Evolutionary conservation across 2,329 filamentous ascomycete genomes (phyloP).

Genomic region (Botrytis medusae): DNA sequence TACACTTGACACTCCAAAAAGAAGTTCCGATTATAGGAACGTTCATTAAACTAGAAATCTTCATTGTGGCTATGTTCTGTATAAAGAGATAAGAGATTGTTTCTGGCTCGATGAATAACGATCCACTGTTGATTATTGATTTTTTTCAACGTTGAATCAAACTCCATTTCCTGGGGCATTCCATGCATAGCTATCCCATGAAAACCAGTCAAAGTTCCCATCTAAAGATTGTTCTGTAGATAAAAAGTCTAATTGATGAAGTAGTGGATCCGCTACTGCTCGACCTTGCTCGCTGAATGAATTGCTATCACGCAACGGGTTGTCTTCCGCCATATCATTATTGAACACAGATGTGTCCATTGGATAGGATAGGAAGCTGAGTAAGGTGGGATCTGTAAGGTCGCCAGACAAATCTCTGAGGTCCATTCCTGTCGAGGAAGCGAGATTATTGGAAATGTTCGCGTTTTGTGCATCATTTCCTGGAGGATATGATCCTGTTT

Average conservation of each 20-base stretch:
- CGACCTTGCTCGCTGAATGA: background rate
- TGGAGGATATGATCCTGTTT: background rate
- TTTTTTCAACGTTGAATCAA: background rate
- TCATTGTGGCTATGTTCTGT: background rate
- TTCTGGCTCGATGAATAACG: background rate
- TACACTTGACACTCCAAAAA: background rate
- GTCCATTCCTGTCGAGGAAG: background rate
- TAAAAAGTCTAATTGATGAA: slow-evolving; percentile 14
- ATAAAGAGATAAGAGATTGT: background rate
- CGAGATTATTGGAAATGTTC: too few relatives aligned
- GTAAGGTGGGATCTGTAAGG: background rate
- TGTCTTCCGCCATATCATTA: background rate
- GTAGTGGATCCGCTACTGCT: background rate
- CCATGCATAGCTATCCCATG: slow-evolving; percentile 22
- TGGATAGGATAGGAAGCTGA: slow-evolving; percentile 20
- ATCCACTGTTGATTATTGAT: too few relatives aligned
- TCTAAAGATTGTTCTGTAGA: slow-evolving; percentile 17
- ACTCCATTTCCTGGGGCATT: background rate
- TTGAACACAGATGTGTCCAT: slow-evolving; percentile 15
- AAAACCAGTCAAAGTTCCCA: slow-evolving; percentile 25
- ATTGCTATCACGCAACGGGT: background rate
- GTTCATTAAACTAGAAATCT: background rate
- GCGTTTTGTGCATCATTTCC: background rate
- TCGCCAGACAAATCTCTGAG: background rate
- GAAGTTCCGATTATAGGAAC: background rate